Evolutionary conservation across 1,284 basidiomycete genomes (phyloP).

Genomic region (Xerocomus amazonicus): DNA sequence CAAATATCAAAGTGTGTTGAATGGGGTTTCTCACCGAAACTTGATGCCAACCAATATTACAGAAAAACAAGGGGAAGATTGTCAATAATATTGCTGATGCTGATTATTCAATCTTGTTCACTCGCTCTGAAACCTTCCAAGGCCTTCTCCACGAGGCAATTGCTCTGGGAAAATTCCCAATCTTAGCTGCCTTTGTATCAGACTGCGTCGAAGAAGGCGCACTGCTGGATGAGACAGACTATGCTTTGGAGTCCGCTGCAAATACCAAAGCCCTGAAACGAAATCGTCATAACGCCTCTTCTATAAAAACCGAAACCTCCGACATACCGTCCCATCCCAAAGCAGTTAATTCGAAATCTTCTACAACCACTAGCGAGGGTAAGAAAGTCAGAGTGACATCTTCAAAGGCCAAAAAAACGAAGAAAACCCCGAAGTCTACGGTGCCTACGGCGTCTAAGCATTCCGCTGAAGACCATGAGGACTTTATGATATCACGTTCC

Average conservation of each 20-base stretch:
- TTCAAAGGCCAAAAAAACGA: conserved; percentile 9
- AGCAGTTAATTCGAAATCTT: conserved; percentile 5
- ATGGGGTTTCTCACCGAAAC: background rate
- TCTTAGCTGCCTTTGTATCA: conserved; percentile 51
- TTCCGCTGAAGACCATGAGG: background rate
- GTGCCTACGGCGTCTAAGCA: background rate
- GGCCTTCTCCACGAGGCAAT: conserved; percentile 40
- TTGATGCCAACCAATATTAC: conserved; percentile 6
- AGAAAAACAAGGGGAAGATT: conserved; percentile 65
- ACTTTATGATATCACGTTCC: conserved; percentile 25
- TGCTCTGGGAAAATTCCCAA: conserved; percentile 37
- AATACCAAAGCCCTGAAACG: conserved; percentile 19
- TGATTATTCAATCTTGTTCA: conserved; percentile 54
- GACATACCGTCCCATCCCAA: conserved; percentile 5
- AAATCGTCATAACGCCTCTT: conserved; percentile 20
- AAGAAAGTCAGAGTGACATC: conserved; percentile 6
- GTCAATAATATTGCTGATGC: conserved; percentile 48
- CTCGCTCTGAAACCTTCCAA: conserved; percentile 46
- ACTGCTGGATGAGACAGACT: conserved; percentile 46
- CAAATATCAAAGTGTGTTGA: conserved; percentile 52
- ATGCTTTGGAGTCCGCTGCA: conserved; percentile 21
- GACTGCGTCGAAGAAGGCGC: conserved; percentile 47
- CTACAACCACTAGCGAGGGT: conserved; percentile 1
- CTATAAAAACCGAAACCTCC: conserved; percentile 12
- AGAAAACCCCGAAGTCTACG: conserved; percentile 1